Evolutionary conservation across 2,329 filamentous ascomycete species (phyloP), one percentile per base, ranked within the genome.

Genomic region (Aspergillus udagawae): DNA sequence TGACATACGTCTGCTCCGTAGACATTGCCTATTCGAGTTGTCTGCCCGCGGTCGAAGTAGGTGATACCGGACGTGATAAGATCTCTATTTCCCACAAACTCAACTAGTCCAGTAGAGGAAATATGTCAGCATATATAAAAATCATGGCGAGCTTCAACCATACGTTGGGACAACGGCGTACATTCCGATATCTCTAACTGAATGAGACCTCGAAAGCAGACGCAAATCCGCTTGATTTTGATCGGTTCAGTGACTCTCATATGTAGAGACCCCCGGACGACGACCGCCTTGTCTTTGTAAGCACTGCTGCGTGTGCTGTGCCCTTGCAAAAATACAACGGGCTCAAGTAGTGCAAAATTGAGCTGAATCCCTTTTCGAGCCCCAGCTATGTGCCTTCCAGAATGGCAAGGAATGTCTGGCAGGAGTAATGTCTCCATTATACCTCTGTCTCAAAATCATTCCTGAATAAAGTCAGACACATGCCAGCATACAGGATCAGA

Each of bases 131-230:
- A 3, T 29, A 8, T 12, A 10, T 12, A 29, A 10, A 29, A 29
- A 10, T 3, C 28, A 3, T 9, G 9, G 28, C 14, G 32, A 35
- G 14, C 4, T 17, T 17, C 1, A 17, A 35, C 5, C 14, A 5
- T 17, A 3, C 7, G 5, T 17, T 38, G 32, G 5, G 25, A 48
- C 27, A 9, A 45, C 29, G 52, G 35, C 53, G 25, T 69, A 83
- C 86, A 91, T 78, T 97, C 94, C 17, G 94, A 93, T 94, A 94
- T 97, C 69, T 96, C 92, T 1, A 93, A 97, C 62, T 89, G 84
- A 2, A 91, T 90, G 69, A 86, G 88, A 28, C 93, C 94, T 41
- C 87, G 84, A 64, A 99, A 90, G 67, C 90, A 93, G 53, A 99
- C 80, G 4, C 89, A 92, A 23, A 99, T 84, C 3, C 91, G 88